These are phyloP conservation scores for Alloascoidea hylecoeti DNA, from an alignment of 805 yeast species.

Conservation along the genomic window DNA sequence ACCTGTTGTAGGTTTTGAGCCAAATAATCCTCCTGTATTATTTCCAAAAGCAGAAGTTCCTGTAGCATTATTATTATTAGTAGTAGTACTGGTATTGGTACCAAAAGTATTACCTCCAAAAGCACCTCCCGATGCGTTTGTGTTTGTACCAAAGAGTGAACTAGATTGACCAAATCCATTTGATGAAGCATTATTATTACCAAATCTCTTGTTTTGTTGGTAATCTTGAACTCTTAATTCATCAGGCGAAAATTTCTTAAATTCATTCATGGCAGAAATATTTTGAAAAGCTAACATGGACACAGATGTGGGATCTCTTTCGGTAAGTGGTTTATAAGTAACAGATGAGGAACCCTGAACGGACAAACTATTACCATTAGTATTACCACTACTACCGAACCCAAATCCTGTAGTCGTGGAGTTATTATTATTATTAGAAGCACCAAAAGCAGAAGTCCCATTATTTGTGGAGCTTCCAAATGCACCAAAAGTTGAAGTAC, in stretches of 20 bases:
- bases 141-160: conserved; percentile 7
- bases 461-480: conserved; percentile 12
- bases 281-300: conserved; percentile 36
- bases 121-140: conserved; percentile 16
- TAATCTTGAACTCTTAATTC: conserved; percentile 88
- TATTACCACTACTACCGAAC: conserved; percentile 12
- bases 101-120: conserved; percentile 27
- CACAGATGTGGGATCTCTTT: conserved; percentile 41
- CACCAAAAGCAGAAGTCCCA: conserved; percentile 27
- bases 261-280: conserved; percentile 85
- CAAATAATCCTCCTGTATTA: conserved; percentile 21
- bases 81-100: conserved; percentile 14
- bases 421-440: conserved; percentile 11
- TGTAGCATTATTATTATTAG: too few relatives aligned
- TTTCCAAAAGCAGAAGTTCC: too few relatives aligned
- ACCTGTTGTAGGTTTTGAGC: conserved; percentile 18
- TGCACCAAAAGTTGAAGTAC: too few relatives aligned
- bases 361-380: too few relatives aligned
- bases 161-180: conserved; percentile 13
- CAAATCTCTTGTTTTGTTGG: conserved; percentile 51
- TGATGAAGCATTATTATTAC: conserved; percentile 21
- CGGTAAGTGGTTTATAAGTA: conserved; percentile 58
- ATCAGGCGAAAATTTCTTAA: conserved; percentile 66
- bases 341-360: conserved; percentile 64
- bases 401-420: conserved; percentile 19